Evolutionary conservation across 805 yeast genomes (phyloP), one percentile per base, ranked within the genome.

Genomic region (Yamadazyma ubonensis): DNA sequence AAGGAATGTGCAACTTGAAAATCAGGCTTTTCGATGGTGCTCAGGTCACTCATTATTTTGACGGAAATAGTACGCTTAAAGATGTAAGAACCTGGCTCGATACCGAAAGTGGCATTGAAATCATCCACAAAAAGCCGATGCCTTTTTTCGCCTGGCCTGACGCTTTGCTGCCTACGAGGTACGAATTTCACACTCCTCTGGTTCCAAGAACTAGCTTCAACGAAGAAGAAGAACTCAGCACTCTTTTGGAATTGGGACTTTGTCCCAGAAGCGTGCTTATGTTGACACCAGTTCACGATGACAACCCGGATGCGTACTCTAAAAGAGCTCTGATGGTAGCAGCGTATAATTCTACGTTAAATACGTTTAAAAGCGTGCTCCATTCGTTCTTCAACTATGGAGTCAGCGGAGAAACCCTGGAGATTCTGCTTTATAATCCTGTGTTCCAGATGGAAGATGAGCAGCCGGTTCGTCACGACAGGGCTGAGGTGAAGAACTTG

Each of bases 191-290:
- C 42, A 49, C 59, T 29, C 72, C 73, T 4, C 51, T 51, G 2
- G 33, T 61, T 11, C 88, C 83, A 44, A 63, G 79, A 2, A 74
- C 71, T 3, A 74, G 78, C 0, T 69, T 52, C 39, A 42, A 58
- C 9, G 65, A 61, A 20, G 84, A 83, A 36, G 91, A 88, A 50
- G 70, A 71, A 41, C 61, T 51, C 31, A 50, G 62, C 43, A 61
- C 79, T 2, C 63, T 89, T 27, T 56, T 55, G 18, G 73, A 67
- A 3, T 64, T 89, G 39, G 79, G 78, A 16, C 63, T 89, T 37
- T 71, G 76, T 11, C 90, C 91, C 2, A 70, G 95, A 42, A 81
- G 95, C 8, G 86, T 84, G 0, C 59, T 89, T 34, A 80, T 86
- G 17, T 64, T 89, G 47, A 84, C 85, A 53, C 90, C 93, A 0